Evolutionary conservation across 495 filamentous ascomycete species (phyloP).

Genomic region (Daldinia vernicosa): DNA sequence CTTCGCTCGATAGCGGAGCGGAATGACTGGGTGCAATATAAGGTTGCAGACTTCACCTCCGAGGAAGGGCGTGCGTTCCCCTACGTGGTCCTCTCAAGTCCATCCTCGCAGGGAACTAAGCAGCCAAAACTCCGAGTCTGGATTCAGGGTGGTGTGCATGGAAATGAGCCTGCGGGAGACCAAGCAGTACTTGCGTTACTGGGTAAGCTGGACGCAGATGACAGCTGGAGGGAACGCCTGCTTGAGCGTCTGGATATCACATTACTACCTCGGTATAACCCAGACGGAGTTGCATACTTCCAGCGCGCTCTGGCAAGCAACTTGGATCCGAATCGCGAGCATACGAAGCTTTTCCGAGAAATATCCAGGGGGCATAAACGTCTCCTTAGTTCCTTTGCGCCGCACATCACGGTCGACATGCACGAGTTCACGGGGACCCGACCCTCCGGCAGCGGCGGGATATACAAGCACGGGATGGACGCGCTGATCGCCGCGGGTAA

Average conservation of each 20-base stretch:
- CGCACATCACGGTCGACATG: slow-evolving; percentile 48
- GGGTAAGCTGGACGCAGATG: slow-evolving; percentile 41
- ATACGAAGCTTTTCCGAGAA: slow-evolving; percentile 44
- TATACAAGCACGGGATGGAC: slow-evolving; percentile 46
- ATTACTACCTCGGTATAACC: slow-evolving; percentile 45
- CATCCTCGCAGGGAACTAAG: neutral
- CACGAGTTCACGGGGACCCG: slow-evolving; percentile 46
- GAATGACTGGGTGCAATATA: slow-evolving; percentile 39
- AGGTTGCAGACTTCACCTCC: slow-evolving; percentile 39
- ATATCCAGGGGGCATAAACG: slow-evolving; percentile 47
- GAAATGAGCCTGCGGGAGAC: slow-evolving; percentile 46
- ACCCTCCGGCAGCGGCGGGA: slow-evolving; percentile 17
- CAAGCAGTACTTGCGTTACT: slow-evolving; percentile 42
- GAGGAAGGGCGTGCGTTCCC: slow-evolving; percentile 45
- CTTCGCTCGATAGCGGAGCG: slow-evolving; percentile 32
- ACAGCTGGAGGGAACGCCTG: slow-evolving; percentile 27
- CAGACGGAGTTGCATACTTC: slow-evolving; percentile 46
- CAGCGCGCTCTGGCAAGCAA: slow-evolving; percentile 48
- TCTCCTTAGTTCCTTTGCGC: slow-evolving; percentile 43
- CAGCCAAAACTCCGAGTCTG: slow-evolving; percentile 43
- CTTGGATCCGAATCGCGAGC: slow-evolving; percentile 49
- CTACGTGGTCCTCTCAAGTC: slow-evolving; percentile 36
- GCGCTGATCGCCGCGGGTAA: slow-evolving; percentile 48
- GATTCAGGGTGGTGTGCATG: slow-evolving; percentile 45
- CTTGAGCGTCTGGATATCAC: slow-evolving; percentile 37